phyloP scores from a whole-genome alignment of 176 grass and related monocot species.

The Olyra latifolia region DNA sequence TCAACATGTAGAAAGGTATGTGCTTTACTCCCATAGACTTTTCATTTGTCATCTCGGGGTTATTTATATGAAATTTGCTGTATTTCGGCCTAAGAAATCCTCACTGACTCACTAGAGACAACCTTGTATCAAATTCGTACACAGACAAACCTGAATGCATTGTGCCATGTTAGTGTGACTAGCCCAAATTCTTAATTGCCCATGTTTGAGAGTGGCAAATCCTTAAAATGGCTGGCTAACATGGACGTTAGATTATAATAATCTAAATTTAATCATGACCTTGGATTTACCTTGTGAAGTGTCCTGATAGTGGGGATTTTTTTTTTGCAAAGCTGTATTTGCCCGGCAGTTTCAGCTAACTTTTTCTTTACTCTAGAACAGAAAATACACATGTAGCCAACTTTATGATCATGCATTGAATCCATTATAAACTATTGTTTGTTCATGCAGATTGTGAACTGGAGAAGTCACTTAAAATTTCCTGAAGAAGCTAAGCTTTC shows the following conservation, averaged over 20 bases:
- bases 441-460: conserved; percentile 83
- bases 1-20: conserved; percentile 93
- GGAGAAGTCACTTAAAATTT: conserved; percentile 96
- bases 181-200: no score
- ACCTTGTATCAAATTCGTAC: conserved; percentile 15
- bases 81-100: neutral
- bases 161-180: neutral
- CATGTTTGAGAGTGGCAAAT: no score
- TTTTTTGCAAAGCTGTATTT: conserved; percentile 9
- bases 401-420: conserved; percentile 24
- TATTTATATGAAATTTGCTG: conserved; percentile 17
- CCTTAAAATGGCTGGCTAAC: no score
- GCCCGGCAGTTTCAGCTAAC: neutral
- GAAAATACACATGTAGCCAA: conserved; percentile 8
- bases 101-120: conserved; percentile 3
- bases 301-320: neutral
- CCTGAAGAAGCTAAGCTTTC: conserved; percentile 96
- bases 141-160: conserved; percentile 1
- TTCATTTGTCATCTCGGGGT: neutral
- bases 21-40: neutral
- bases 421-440: conserved; percentile 19
- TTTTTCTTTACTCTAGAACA: neutral
- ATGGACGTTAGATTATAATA: neutral
- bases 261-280: neutral
- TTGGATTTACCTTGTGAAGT: conserved; percentile 22